Conservation (phyloP, 148 eudicot species). For the Fagopyrum tataricum region DNA sequence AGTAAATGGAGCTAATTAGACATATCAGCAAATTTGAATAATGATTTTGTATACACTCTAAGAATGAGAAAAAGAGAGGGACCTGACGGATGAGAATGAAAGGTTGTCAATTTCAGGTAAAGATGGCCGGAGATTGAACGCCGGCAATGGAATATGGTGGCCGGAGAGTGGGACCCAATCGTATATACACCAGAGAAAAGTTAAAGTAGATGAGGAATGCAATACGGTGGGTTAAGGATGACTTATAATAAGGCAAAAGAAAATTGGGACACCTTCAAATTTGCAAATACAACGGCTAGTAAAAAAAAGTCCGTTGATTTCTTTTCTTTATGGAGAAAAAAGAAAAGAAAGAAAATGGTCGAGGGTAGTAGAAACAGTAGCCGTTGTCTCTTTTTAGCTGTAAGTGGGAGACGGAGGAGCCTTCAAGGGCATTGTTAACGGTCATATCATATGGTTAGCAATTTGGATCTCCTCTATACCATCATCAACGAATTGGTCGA, state of each 20-base stretch:
- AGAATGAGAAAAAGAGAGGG: neutral
- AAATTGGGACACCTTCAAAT: neutral
- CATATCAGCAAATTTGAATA: neutral
- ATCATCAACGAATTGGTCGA: too few relatives aligned
- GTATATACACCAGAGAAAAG: neutral
- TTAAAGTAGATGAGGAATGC: neutral
- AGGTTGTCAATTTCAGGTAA: neutral
- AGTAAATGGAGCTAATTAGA: neutral
- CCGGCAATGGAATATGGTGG: neutral
- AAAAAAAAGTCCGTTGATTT: conserved; percentile 39
- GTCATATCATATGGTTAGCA: neutral
- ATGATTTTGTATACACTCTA: neutral
- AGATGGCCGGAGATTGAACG: conserved; percentile 7
- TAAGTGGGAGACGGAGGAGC: neutral
- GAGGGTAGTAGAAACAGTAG: neutral
- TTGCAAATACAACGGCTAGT: conserved; percentile 69
- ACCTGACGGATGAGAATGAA: neutral
- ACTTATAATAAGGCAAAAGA: neutral
- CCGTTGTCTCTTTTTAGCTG: conserved; percentile 5
- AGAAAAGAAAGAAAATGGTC: neutral
- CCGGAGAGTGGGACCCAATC: neutral
- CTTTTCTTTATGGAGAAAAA: neutral
- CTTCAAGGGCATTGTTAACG: neutral
- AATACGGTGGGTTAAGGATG: neutral
- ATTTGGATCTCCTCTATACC: too few relatives aligned